Percentiles rank a stretch among this genome's conserved stretches.
phyloP scores from a whole-genome alignment of 1,284 basidiomycete genomes.

The Cryptococcus sp. region DNA sequence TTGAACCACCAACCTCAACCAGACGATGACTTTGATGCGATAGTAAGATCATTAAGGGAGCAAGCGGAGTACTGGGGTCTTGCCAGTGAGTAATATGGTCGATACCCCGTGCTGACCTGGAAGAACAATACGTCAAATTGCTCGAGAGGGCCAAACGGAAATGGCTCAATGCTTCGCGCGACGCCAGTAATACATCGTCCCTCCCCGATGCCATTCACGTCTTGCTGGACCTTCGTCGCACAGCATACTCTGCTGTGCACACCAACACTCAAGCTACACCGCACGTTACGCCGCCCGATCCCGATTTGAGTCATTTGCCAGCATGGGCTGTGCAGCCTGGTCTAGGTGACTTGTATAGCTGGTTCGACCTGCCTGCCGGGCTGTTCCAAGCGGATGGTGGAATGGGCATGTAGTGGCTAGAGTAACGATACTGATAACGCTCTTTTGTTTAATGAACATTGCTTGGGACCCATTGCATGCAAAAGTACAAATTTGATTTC shows the following conservation, averaged over 20 bases:
- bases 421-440: not conserved
- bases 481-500: not conserved
- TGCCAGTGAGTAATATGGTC: constrained; percentile 35
- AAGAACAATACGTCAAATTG: constrained; percentile 52
- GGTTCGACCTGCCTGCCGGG: constrained; percentile 50
- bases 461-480: not conserved
- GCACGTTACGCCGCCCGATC: constrained; percentile 37
- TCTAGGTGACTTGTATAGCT: constrained; percentile 50
- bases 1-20: constrained; percentile 36
- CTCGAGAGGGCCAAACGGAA: constrained; percentile 51
- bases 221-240: constrained; percentile 51
- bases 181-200: constrained; percentile 6
- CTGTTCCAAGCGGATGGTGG: constrained; percentile 33
- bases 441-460: not conserved
- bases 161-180: constrained; percentile 34
- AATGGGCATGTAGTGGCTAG: not conserved
- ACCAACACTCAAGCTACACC: constrained; percentile 40
- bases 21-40: constrained; percentile 44
- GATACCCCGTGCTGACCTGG: not conserved
- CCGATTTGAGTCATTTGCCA: constrained; percentile 41
- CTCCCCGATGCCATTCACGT: constrained; percentile 53
- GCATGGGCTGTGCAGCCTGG: constrained; percentile 50
- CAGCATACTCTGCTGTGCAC: constrained; percentile 49
- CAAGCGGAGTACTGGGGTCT: constrained; percentile 47
- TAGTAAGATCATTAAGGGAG: constrained; percentile 40